Evolutionary conservation across 2,329 filamentous ascomycete genomes (phyloP), one percentile per base, ranked within the genome.

Genomic region (Colletotrichum cuscutae): DNA sequence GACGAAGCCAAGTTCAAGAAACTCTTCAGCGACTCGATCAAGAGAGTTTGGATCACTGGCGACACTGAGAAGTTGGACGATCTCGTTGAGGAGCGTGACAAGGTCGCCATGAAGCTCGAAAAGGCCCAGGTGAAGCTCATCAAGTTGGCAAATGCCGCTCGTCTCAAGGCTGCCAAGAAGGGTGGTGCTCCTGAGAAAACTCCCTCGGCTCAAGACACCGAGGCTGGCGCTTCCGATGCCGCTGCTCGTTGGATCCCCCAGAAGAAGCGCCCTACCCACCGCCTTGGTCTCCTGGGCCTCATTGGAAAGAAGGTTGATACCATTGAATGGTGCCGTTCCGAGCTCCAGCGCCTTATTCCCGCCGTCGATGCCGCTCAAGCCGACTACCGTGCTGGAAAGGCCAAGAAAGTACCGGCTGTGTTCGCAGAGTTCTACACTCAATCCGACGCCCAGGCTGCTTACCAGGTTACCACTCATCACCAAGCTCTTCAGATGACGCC

Each of bases 381-480:
- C 53, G 87, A 89, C 61, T 94, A 96, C 79, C 89, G 87, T 62
- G 84, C 86, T 30, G 90, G 93, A 64, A 88, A 93, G 52, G 90
- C 87, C 58, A 89, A 91, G 73, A 89, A 90, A 74, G 86, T 95
- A 37, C 90, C 92, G 15, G 92, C 95, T 26, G 94, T 97, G 12
- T 99, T 99, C 78, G 91, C 99, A 75, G 95, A 98, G 80, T 99
- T 98, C 79, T 88, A 90, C 74, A 91, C 89, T 2, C 94, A 98
- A 80, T 89, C 93, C 68, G 93, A 94, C 68, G 97, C 97, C 15
- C 95, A 99, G 82, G 88, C 90, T 65, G 96, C 96, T 15, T 96
- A 91, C 80, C 97, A 99, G 81, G 92, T 93, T 28, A 87, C 98
- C 9, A 91, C 95, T 3, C 95, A 98, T 82, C 95, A 98, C 82